Evolutionary conservation across 2,329 filamentous ascomycete genomes (phyloP).

Genomic region (Curvularia hawaiiensis): DNA sequence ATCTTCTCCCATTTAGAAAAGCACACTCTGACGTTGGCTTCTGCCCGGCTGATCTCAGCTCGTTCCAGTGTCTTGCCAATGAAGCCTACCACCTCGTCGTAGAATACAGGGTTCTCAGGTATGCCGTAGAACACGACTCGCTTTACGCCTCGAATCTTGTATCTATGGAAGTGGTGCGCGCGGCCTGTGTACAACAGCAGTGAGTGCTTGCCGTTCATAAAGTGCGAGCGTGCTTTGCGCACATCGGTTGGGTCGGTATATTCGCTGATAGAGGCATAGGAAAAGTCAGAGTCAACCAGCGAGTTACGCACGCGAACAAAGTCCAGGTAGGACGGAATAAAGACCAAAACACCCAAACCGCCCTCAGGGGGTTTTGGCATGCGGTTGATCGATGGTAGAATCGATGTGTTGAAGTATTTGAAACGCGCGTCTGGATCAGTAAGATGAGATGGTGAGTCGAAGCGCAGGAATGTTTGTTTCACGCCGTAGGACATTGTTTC

Average conservation of each 20-base stretch:
- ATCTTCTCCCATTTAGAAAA: conserved; percentile 91
- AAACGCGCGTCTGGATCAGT: conserved; percentile 88
- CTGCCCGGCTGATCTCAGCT: conserved; percentile 60
- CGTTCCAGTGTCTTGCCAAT: conserved; percentile 61
- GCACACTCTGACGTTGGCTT: conserved; percentile 59
- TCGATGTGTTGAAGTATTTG: conserved; percentile 83
- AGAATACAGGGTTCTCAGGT: conserved; percentile 86
- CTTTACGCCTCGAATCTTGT: conserved; percentile 79
- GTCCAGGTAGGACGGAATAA: conserved; percentile 92
- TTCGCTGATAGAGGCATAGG: conserved; percentile 86
- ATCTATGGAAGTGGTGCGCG: conserved; percentile 96
- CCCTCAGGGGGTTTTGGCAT: conserved; percentile 64
- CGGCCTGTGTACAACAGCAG: conserved; percentile 91
- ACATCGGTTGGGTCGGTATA: conserved; percentile 82
- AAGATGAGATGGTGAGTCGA: conserved; percentile 71
- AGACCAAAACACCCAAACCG: conserved; percentile 74
- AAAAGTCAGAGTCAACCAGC: conserved; percentile 74
- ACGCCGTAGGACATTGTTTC: conserved; percentile 69
- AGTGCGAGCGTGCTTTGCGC: conserved; percentile 84
- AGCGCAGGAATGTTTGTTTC: conserved; percentile 88
- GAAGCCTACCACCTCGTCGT: conserved; percentile 75
- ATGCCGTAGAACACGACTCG: conserved; percentile 87
- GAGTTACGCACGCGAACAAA: conserved; percentile 93
- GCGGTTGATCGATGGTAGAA: conserved; percentile 76
- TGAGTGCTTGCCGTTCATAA: conserved; percentile 79